Conservation (phyloP, 2,329 filamentous ascomycete species). For the Nannizziopsis barbatae region DNA sequence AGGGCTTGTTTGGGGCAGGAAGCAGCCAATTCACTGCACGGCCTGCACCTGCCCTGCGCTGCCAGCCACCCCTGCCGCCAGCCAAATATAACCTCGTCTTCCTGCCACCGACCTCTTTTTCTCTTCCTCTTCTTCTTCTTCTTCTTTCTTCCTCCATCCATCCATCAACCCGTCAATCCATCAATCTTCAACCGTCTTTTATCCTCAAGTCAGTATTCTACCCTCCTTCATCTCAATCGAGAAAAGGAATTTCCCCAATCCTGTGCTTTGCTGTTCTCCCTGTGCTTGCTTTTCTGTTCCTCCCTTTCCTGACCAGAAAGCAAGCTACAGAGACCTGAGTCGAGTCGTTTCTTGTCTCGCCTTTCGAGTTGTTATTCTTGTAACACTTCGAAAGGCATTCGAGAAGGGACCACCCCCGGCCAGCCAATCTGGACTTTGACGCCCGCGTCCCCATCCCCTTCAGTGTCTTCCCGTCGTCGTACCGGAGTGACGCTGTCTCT, state of each 20-base stretch:
- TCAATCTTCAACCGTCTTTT: constrained; percentile 12
- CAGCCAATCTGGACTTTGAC: constrained; percentile 99
- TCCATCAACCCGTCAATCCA: constrained; percentile 16
- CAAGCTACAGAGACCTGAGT: constrained; percentile 24
- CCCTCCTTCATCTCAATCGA: neutral
- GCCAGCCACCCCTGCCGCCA: constrained; percentile 15
- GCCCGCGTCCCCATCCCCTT: constrained; percentile 97
- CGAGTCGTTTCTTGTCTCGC: constrained; percentile 40
- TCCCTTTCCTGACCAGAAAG: constrained; percentile 10
- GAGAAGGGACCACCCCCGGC: constrained; percentile 64
- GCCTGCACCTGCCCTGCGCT: neutral
- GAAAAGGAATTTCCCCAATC: too few relatives aligned
- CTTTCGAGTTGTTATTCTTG: constrained; percentile 35
- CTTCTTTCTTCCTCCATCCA: constrained; percentile 15
- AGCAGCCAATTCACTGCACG: neutral
- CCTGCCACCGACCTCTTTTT: constrained; percentile 8
- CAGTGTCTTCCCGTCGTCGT: constrained; percentile 99
- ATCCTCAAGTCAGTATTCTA: constrained; percentile 9
- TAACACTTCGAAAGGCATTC: constrained; percentile 44
- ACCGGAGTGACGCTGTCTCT: constrained; percentile 63
- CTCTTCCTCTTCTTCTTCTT: constrained; percentile 20
- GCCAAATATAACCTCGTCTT: constrained; percentile 11
- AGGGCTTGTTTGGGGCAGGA: neutral
- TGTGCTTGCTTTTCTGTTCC: constrained; percentile 7
- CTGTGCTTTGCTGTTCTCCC: constrained; percentile 5